These are phyloP conservation scores for Parietaria judaica DNA, from an alignment of 306 rosid genomes.

Conservation along the genomic window DNA sequence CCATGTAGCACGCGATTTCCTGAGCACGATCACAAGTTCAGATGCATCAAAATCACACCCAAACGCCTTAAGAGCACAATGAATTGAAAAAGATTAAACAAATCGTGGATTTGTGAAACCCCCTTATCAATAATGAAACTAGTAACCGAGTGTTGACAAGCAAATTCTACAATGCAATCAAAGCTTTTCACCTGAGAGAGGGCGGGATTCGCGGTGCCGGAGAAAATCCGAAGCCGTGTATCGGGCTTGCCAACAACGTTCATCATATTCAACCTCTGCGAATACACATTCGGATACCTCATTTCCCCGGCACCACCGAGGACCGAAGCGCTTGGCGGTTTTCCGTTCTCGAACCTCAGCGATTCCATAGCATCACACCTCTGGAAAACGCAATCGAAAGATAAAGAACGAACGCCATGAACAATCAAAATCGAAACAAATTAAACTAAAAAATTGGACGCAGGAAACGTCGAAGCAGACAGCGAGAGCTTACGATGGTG, in stretches of 20 bases:
- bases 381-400: slow-evolving; percentile 17
- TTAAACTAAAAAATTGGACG: background rate
- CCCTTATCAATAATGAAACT: too few species aligned
- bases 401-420: background rate
- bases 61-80: background rate
- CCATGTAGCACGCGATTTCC: slow-evolving; percentile 97
- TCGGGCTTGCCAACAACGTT: slow-evolving; percentile 34
- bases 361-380: slow-evolving; percentile 38
- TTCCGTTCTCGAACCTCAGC: slow-evolving; percentile 51
- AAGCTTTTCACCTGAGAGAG: slow-evolving; percentile 49
- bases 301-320: slow-evolving; percentile 15
- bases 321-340: slow-evolving; percentile 19
- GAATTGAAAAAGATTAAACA: background rate
- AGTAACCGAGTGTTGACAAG: background rate
- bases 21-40: slow-evolving; percentile 18
- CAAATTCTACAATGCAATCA: too few species aligned
- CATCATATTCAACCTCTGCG: slow-evolving; percentile 27
- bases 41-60: background rate
- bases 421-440: background rate
- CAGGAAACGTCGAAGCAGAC: background rate
- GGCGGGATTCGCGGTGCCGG: slow-evolving; percentile 76
- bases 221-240: slow-evolving; percentile 67
- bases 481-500: slow-evolving; percentile 20
- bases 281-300: slow-evolving; percentile 31
- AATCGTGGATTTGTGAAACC: too few species aligned